phyloP scores from a whole-genome alignment of 2,329 filamentous ascomycete genomes.

The Clarireedia hainanense region DNA sequence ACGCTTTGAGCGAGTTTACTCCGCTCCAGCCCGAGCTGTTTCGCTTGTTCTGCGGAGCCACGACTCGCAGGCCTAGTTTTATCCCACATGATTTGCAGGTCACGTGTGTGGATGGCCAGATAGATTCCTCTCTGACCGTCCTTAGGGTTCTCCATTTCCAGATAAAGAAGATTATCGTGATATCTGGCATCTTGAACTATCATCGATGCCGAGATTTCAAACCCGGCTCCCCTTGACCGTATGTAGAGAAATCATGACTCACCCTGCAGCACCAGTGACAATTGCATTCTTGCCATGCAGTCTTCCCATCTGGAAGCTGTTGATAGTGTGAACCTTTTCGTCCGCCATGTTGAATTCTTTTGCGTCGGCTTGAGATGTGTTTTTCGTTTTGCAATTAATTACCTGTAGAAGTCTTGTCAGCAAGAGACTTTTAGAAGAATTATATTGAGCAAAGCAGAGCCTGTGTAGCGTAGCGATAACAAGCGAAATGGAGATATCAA shows the following conservation, averaged over 20 bases:
- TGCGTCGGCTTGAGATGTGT: not conserved
- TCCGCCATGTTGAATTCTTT: slow-evolving; percentile 12
- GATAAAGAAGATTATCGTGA: not conserved
- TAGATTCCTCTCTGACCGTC: not conserved
- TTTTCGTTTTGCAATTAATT: no score
- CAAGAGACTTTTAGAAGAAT: no score
- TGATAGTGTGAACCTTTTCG: slow-evolving; percentile 25
- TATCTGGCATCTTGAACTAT: not conserved
- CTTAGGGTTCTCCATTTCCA: no score
- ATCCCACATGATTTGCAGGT: not conserved
- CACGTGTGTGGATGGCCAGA: not conserved
- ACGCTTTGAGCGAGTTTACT: not conserved
- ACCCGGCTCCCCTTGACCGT: not conserved
- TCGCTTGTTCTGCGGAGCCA: not conserved
- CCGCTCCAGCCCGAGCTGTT: not conserved
- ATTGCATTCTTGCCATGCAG: slow-evolving; percentile 36
- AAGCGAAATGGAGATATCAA: not conserved
- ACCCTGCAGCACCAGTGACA: slow-evolving; percentile 65
- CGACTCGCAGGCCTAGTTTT: not conserved
- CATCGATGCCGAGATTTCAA: not conserved
- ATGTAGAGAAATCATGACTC: slow-evolving; percentile 27
- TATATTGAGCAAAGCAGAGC: no score
- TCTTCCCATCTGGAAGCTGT: slow-evolving; percentile 30
- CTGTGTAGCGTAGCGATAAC: not conserved
- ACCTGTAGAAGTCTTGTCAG: no score